Percentiles rank a stretch among this genome's conserved stretches.
Evolutionary conservation across 345 rosid genomes (phyloP).

Genomic region (Hirschfeldia incana): DNA sequence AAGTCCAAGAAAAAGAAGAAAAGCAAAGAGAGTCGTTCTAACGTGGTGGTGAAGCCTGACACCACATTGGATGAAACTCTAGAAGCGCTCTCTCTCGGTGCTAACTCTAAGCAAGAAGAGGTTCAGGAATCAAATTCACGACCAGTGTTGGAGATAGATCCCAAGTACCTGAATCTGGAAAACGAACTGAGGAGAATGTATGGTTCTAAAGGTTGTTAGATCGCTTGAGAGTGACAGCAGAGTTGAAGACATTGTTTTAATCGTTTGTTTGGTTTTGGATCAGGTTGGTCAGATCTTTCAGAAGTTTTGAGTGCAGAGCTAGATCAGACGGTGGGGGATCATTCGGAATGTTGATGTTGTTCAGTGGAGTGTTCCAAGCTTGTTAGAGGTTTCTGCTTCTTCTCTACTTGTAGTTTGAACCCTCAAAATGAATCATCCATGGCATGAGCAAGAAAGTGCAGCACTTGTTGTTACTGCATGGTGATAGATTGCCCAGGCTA

Average conservation of each 20-base stretch:
- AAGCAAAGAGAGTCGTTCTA: constrained; percentile 48
- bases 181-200: constrained; percentile 75
- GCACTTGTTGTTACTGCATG: too few species aligned
- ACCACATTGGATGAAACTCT: too few species aligned
- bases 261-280: constrained; percentile 11
- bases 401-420: too few species aligned
- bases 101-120: constrained; percentile 35
- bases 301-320: constrained; percentile 70
- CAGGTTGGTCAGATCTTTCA: constrained; percentile 89
- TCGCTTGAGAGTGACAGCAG: constrained; percentile 65
- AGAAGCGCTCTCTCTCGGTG: constrained; percentile 48
- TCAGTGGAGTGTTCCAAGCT: constrained; percentile 75
- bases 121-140: constrained; percentile 39
- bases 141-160: constrained; percentile 63
- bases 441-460: too few species aligned
- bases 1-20: constrained; percentile 85
- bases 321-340: constrained; percentile 65
- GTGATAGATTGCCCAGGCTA: constrained; percentile 47
- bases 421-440: too few species aligned
- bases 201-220: constrained; percentile 81
- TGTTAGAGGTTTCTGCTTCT: constrained; percentile 44
- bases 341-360: constrained; percentile 80
- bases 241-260: too few species aligned
- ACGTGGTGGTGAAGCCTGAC: constrained; percentile 37
- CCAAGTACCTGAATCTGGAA: constrained; percentile 71